Base-by-base conservation (phyloP, 2,329 filamentous ascomycete genomes). In the Trichoderma harzianum region DNA sequence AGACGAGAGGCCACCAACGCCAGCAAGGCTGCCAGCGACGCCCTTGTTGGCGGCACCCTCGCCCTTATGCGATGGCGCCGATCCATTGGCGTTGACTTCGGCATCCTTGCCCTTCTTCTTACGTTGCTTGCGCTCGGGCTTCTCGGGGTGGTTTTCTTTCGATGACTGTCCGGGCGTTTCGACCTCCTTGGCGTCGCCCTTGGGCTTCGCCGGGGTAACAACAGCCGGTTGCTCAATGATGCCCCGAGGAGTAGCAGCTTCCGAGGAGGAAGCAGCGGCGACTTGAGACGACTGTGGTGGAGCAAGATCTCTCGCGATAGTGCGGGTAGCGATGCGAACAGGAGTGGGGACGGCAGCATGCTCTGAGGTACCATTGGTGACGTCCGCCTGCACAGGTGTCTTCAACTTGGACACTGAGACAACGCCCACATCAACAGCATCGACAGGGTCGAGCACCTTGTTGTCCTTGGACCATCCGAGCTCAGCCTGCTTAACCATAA, bases 391-490 rank as follows among this genome's bases (percentile, higher is more conserved):
- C 73, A 79, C 87, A 70, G 83, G 86, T 77, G 79, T 82, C 79
- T 87, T 88, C 47, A 97, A 86, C 77, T 93, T 91, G 39, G 89
- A 87, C 66, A 97, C 91, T 53, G 89, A 89, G 72, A 97, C 93
- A 32, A 92, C 84, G 10, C 93, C 93, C 69, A 90, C 87, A 68
- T 91, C 86, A 58, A 93, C 86, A 3, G 93, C 95, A 80, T 97
- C 91, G 51, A 96, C 89, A 0, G 92, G 87, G 69, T 91, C 85
- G 51, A 97, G 85, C 68, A 97, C 93, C 84, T 97, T 97, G 82
- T 94, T 95, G 74, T 98, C 93, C 76, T 90, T 89, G 76, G 91
- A 92, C 95, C 95, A 98, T 34, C 97, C 96, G 63, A 99, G 86
- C 81, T 98, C 95, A 66, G 91, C 89, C 79, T 95, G 93, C 80